phyloP scores from a whole-genome alignment of 1,284 basidiomycete species.

The Rhodotorula mucilaginosa region DNA sequence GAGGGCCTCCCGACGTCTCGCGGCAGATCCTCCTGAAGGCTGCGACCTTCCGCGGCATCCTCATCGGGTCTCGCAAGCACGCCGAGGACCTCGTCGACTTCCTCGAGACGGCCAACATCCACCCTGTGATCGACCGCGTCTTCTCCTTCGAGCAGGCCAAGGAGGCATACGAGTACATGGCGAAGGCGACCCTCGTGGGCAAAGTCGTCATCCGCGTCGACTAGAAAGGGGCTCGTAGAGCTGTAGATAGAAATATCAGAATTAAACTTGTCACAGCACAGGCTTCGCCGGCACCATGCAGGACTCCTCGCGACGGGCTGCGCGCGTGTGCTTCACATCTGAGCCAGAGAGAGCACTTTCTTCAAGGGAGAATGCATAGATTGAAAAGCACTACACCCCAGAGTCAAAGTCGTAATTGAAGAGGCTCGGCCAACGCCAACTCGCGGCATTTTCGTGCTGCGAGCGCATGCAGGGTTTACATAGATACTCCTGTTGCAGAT shows the following conservation, averaged over 20 bases:
- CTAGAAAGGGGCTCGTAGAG: neutral
- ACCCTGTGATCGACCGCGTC: conserved; percentile 44
- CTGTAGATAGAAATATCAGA: neutral
- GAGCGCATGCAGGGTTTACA: too few species aligned
- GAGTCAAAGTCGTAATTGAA: too few species aligned
- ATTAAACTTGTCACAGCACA: too few species aligned
- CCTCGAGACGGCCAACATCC: conserved; percentile 48
- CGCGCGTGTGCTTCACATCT: too few species aligned
- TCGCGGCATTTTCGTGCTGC: too few species aligned
- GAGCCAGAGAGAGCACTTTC: too few species aligned
- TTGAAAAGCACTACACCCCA: too few species aligned
- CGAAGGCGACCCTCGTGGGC: conserved; percentile 47
- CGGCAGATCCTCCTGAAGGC: neutral
- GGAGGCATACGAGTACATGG: conserved; percentile 51
- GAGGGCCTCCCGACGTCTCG: conserved; percentile 8
- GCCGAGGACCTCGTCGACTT: conserved; percentile 50
- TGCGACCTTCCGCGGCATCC: conserved; percentile 49
- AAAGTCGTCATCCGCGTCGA: conserved; percentile 45
- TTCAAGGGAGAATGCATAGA: too few species aligned
- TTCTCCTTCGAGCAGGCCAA: conserved; percentile 50
- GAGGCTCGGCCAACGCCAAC: too few species aligned
- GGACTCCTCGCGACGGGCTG: too few species aligned
- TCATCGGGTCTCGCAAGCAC: conserved; percentile 51
- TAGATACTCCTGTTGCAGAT: too few species aligned
- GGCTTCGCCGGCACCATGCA: too few species aligned